Evolutionary conservation across 768 basidiomycete genomes (phyloP).

Genomic region (Leccinum aurantiacum): DNA sequence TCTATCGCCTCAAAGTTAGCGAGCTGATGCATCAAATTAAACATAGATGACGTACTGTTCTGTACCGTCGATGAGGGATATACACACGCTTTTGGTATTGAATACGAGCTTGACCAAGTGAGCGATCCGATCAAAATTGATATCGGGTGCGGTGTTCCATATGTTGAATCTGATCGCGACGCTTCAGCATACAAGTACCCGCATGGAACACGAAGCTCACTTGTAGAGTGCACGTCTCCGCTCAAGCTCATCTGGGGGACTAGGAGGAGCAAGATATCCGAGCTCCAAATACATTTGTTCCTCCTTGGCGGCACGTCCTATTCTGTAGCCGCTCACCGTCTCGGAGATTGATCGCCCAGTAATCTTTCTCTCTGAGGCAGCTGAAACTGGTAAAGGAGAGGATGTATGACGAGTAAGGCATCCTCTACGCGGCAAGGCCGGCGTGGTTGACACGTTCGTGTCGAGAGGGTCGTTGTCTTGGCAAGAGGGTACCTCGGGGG

Average conservation of each 20-base stretch:
- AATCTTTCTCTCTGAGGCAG: constrained; percentile 32
- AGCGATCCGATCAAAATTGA: constrained; percentile 91
- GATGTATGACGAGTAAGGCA: constrained; percentile 63
- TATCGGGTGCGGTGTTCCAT: constrained; percentile 80
- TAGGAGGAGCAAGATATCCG: constrained; percentile 76
- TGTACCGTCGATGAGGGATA: constrained; percentile 80
- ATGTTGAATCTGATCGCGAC: constrained; percentile 74
- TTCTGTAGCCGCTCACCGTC: constrained; percentile 35
- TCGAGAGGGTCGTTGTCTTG: constrained; percentile 33
- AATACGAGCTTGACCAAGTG: constrained; percentile 94
- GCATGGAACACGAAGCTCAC: constrained; percentile 38
- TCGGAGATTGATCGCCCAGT: constrained; percentile 36
- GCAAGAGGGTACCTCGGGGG: constrained; percentile 24
- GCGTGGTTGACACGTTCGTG: constrained; percentile 38
- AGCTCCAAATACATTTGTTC: constrained; percentile 63
- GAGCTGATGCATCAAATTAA: not conserved
- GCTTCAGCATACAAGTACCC: constrained; percentile 2
- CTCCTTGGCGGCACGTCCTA: constrained; percentile 59
- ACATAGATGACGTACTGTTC: constrained; percentile 60
- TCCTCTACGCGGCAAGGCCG: constrained; percentile 50
- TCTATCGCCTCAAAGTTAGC: constrained; percentile 36
- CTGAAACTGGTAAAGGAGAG: constrained; percentile 55
- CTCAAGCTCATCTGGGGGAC: constrained; percentile 82
- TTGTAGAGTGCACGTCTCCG: constrained; percentile 84
- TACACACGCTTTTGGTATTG: constrained; percentile 79